These are phyloP conservation scores for Metschnikowia drakensbergensis DNA, from an alignment of 805 yeast species.

Conservation along the genomic window DNA sequence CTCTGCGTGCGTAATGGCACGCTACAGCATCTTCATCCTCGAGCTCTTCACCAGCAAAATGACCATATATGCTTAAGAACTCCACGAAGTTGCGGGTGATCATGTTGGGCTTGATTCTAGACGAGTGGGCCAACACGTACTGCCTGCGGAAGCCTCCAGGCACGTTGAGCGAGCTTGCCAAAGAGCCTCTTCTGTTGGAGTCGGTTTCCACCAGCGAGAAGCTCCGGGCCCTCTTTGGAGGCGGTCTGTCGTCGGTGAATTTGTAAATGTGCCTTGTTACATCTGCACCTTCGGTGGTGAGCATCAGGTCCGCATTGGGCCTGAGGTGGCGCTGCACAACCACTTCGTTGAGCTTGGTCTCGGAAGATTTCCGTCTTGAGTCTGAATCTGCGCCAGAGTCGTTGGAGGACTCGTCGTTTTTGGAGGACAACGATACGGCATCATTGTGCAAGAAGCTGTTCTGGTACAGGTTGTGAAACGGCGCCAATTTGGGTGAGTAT, in stretches of 20 bases:
- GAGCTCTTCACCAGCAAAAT: constrained; percentile 80
- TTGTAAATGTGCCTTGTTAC: constrained; percentile 18
- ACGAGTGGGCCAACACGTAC: constrained; percentile 39
- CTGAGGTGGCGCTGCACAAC: constrained; percentile 15
- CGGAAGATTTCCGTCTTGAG: background rate
- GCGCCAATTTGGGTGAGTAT: constrained; percentile 2
- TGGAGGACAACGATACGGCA: constrained; percentile 6
- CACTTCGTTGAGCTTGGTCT: constrained; percentile 9
- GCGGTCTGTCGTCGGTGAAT: constrained; percentile 9
- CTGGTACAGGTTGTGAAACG: constrained; percentile 10
- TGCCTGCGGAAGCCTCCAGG: constrained; percentile 85
- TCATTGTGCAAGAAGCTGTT: constrained; percentile 13
- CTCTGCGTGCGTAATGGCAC: constrained; percentile 37
- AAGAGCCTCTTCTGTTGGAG: constrained; percentile 48
- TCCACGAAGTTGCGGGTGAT: constrained; percentile 72
- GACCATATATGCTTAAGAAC: constrained; percentile 75
- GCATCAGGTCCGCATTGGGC: constrained; percentile 8
- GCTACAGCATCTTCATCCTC: constrained; percentile 62
- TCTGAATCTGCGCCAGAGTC: constrained; percentile 9
- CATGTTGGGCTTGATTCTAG: constrained; percentile 37
- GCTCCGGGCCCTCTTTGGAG: constrained; percentile 13
- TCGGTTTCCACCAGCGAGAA: constrained; percentile 14
- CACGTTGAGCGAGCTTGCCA: constrained; percentile 65
- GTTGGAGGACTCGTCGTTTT: constrained; percentile 7
- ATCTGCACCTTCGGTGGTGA: constrained; percentile 19